Evolutionary conservation across 1,284 basidiomycete genomes (phyloP), one percentile per base, ranked within the genome.

Genomic region (Anthracocystis walkeri): DNA sequence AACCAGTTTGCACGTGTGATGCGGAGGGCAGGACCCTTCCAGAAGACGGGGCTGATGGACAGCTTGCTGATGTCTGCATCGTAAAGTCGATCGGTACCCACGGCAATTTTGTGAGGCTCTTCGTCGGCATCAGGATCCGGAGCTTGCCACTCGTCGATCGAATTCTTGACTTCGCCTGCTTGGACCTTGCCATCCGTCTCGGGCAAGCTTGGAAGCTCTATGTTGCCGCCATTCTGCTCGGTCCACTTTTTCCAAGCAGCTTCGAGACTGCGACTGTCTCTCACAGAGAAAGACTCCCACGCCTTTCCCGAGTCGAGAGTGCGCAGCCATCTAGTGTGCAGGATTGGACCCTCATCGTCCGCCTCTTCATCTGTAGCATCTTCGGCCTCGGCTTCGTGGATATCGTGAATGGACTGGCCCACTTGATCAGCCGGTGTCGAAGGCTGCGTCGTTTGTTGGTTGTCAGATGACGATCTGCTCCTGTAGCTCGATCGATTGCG

Each of bases 1-100:
- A 88, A 89, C 89, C 89, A 89, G 12, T 86, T 86, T 6, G 87
- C 88, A 18, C 88, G 80, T 8, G 87, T 79, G 16, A 89, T 88
- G 1, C 87, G 86, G 20, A 88, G 86, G 31, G 86, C 81, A 0
- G 87, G 83, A 0, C 87, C 87, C 27, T 85, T 85, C 89, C 89
- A 89, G 78, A 88, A 89, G 25, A 89, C 88, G 0, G 88, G 88
- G 56, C 86, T 65, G 48, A 67, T 69, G 42, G 62, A 31, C 27
- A 62, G 63, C 40, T 59, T 54, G 52, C 66, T 66, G 38, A 81
- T 42, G 55, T 81, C 79, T 18, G 79, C 79, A 56, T 81, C 79
- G 40, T 70, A 81, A 18, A 81, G 65, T 20, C 66, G 63, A 49
- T 81, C 79, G 31, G 58, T 35, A 8, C 63, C 71, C 2, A 79